Percentiles rank a stretch among this genome's conserved stretches.
Conservation (phyloP, 2,329 filamentous ascomycete genomes). For the Chaetomium olivaceum region DNA sequence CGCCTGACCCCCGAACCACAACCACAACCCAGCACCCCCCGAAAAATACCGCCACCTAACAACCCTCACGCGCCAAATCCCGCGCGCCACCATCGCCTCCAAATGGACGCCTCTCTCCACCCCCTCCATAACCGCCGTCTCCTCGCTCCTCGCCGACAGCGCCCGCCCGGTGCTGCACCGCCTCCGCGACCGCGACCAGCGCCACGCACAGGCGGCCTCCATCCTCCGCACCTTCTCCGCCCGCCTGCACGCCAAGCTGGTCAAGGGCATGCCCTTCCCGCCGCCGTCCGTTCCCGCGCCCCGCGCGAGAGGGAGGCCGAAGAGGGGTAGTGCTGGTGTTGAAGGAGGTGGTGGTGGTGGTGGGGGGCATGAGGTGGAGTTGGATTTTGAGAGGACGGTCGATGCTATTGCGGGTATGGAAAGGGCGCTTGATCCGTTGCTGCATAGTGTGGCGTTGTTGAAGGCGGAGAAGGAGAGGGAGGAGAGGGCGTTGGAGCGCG, state of each 20-base stretch:
- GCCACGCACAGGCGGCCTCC: conserved; percentile 55
- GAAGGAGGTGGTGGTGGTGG: conserved; percentile 35
- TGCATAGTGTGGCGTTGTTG: conserved; percentile 64
- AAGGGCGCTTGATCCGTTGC: conserved; percentile 59
- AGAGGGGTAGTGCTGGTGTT: background rate
- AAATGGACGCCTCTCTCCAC: conserved; percentile 65
- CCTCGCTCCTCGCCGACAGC: conserved; percentile 57
- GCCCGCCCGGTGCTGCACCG: conserved; percentile 63
- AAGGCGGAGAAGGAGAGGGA: conserved; percentile 58
- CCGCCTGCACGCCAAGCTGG: conserved; percentile 58
- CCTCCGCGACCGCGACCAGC: conserved; percentile 50
- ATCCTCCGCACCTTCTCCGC: conserved; percentile 57
- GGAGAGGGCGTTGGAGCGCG: conserved; percentile 55
- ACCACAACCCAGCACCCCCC: background rate
- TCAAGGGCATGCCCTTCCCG: conserved; percentile 66
- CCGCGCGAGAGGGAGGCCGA: conserved; percentile 23
- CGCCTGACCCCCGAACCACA: background rate
- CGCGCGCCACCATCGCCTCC: conserved; percentile 64
- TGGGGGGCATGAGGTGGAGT: conserved; percentile 52
- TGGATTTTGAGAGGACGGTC: conserved; percentile 66
- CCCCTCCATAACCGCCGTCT: conserved; percentile 57
- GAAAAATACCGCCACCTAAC: conserved; percentile 53
- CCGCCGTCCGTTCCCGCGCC: conserved; percentile 42
- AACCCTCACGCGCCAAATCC: conserved; percentile 54
- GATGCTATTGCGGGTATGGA: conserved; percentile 60